Evolutionary conservation across 768 basidiomycete species (phyloP).

Genomic region (Dioszegia aurantiaca): DNA sequence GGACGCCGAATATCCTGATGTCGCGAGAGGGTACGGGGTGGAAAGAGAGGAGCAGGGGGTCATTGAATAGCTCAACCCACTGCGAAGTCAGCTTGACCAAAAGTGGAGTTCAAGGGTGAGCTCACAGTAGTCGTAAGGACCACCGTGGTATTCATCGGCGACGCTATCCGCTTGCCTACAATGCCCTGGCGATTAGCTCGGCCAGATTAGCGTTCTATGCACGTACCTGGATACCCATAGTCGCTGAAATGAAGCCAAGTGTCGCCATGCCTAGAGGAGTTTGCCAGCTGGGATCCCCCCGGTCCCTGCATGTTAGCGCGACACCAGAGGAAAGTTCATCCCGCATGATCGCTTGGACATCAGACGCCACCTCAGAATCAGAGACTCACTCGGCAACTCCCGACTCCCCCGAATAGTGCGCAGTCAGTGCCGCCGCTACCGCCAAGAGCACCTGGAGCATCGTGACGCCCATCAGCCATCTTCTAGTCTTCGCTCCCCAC

Average conservation of each 20-base stretch:
- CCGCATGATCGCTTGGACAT: slow-evolving; percentile 12
- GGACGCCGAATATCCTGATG: slow-evolving; percentile 62
- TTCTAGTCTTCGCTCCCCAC: slow-evolving; percentile 68
- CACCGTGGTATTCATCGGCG: slow-evolving; percentile 34
- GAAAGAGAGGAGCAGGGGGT: slow-evolving; percentile 67
- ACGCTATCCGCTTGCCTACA: slow-evolving; percentile 29
- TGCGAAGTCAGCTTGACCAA: slow-evolving; percentile 39
- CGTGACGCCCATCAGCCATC: slow-evolving; percentile 71
- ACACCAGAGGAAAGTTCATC: no score
- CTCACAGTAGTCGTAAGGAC: slow-evolving; percentile 62
- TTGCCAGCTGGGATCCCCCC: slow-evolving; percentile 70
- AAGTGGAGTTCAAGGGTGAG: neutral
- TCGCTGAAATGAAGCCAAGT: slow-evolving; percentile 74
- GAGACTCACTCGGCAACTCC: slow-evolving; percentile 38
- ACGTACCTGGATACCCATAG: slow-evolving; percentile 75
- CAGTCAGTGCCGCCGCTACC: slow-evolving; percentile 66
- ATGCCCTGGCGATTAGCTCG: slow-evolving; percentile 16
- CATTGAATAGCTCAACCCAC: slow-evolving; percentile 83
- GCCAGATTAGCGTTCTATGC: neutral
- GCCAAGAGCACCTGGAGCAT: slow-evolving; percentile 73
- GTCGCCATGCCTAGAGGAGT: slow-evolving; percentile 66
- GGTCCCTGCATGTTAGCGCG: no score
- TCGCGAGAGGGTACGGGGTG: slow-evolving; percentile 62
- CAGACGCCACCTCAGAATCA: neutral
- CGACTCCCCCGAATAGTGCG: slow-evolving; percentile 66